These are phyloP conservation scores for Moniliella sp. DNA, from an alignment of 1,284 basidiomycete genomes.

Conservation along the genomic window DNA sequence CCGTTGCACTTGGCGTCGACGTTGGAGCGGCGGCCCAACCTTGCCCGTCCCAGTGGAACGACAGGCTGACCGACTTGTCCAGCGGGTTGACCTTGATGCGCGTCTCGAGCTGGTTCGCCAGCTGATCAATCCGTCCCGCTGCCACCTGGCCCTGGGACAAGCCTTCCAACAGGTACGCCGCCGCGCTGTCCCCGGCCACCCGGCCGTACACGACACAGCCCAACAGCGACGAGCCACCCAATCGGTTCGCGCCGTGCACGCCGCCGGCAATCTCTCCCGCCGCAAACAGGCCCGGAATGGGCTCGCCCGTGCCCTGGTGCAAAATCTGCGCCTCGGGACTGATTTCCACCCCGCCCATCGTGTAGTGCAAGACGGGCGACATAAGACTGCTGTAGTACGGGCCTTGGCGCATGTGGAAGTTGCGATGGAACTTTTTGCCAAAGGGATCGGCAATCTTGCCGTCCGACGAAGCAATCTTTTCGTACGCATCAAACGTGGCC, in stretches of 20 bases:
- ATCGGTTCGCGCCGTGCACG: slow-evolving; percentile 88
- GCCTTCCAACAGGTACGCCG: slow-evolving; percentile 41
- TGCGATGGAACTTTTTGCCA: slow-evolving; percentile 94
- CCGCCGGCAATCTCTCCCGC: slow-evolving; percentile 89
- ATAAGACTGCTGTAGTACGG: too few species aligned
- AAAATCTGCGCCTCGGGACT: slow-evolving; percentile 65
- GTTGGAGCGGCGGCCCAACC: slow-evolving; percentile 9
- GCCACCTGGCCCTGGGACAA: slow-evolving; percentile 34
- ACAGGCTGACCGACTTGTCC: slow-evolving; percentile 39
- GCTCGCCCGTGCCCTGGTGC: too few species aligned
- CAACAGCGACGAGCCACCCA: slow-evolving; percentile 55
- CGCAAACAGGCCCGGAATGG: slow-evolving; percentile 67
- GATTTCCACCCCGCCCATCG: slow-evolving; percentile 89
- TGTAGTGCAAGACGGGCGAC: slow-evolving; percentile 36
- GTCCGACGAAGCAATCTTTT: too few species aligned
- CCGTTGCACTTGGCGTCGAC: slow-evolving; percentile 9
- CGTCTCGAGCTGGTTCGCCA: slow-evolving; percentile 41
- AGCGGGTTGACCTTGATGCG: slow-evolving; percentile 41
- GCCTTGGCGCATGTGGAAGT: too few species aligned
- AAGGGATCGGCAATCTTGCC: slow-evolving; percentile 72
- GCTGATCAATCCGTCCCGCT: slow-evolving; percentile 46
- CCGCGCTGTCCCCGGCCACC: slow-evolving; percentile 67
- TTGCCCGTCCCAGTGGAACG: slow-evolving; percentile 40
- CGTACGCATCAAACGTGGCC: slow-evolving; percentile 79
- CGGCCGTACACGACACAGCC: slow-evolving; percentile 91